Evolutionary conservation across 1,139 yeast genomes (phyloP), one percentile per base, ranked within the genome.

Genomic region (Saccharomyces hybrid): DNA sequence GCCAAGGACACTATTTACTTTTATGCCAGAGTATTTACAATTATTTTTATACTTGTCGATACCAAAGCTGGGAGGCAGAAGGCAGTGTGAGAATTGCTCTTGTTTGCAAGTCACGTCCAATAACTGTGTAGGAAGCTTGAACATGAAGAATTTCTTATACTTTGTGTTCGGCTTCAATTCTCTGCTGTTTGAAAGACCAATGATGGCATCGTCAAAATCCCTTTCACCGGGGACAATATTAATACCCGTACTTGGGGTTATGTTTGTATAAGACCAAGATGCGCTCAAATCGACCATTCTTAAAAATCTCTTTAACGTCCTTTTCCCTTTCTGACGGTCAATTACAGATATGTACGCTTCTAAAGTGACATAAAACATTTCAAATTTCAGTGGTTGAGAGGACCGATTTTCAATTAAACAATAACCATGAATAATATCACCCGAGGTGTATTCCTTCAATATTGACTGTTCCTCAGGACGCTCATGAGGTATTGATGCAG

Each of bases 51-150:
- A 73, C 31, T 68, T 67, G 63, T 82, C 85, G 3, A 82, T 66
- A 2, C 90, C 90, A 66, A 82, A 71, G 26, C 86, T 76, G 11
- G 90, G 89, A 0, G 90, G 90, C 7, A 85, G 75, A 50, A 79
- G 65, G 46, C 79, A 73, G 65, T 84, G 90, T 1, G 79, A 72
- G 38, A 76, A 70, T 14, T 77, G 70, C 46, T 79, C 77, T 59
- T 82, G 81, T 26, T 77, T 73, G 64, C 90, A 84, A 2, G 76
- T 70, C 38, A 76, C 77, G 61, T 84, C 90, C 46, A 85, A 69
- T 48, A 83, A 68, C 55, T 75, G 76, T 42, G 73, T 72, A 0
- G 90, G 91, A 55, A 85, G 76, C 64, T 77, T 82, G 67, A 85
- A 84, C 28, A 81, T 77, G 66, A 85, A 84, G 61, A 76, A 79